Conservation (phyloP, 2,329 filamentous ascomycete species). For the Xylariaceae sp. region DNA sequence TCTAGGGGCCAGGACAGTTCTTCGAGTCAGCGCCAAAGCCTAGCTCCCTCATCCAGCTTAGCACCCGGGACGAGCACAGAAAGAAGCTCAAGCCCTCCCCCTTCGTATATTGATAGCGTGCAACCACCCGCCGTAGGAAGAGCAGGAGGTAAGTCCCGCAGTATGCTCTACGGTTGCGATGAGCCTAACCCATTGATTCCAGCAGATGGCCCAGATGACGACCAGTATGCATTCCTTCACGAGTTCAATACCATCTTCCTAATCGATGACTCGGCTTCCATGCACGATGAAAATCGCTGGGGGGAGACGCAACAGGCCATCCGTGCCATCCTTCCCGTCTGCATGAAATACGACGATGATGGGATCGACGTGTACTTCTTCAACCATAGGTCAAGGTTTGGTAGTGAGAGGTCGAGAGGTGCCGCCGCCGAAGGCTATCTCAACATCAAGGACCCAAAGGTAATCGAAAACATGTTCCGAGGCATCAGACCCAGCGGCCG, state of each 20-base stretch:
- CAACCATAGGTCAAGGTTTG: conserved; percentile 60
- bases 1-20: conserved; percentile 1
- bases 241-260: conserved; percentile 87
- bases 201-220: conserved; percentile 6
- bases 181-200: neutral
- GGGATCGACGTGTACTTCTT: conserved; percentile 93
- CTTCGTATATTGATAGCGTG: too few relatives aligned
- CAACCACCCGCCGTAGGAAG: too few relatives aligned
- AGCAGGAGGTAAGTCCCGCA: neutral
- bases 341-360: conserved; percentile 76
- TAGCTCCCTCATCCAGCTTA: conserved; percentile 2
- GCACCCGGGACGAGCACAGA: conserved; percentile 9
- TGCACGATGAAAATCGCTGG: conserved; percentile 74
- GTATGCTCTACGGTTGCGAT: neutral
- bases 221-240: conserved; percentile 63
- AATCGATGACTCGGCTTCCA: conserved; percentile 90
- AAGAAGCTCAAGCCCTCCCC: conserved; percentile 11
- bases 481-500: conserved; percentile 63
- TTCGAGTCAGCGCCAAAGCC: conserved; percentile 6
- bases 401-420: conserved; percentile 37
- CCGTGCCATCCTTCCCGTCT: conserved; percentile 76
- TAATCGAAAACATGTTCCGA: conserved; percentile 72
- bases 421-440: conserved; percentile 59
- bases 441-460: conserved; percentile 60
- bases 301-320: conserved; percentile 72